Percentiles rank a stretch among this genome's conserved stretches.
Evolutionary conservation across 805 yeast genomes (phyloP).

Genomic region (Candida hispaniensis): DNA sequence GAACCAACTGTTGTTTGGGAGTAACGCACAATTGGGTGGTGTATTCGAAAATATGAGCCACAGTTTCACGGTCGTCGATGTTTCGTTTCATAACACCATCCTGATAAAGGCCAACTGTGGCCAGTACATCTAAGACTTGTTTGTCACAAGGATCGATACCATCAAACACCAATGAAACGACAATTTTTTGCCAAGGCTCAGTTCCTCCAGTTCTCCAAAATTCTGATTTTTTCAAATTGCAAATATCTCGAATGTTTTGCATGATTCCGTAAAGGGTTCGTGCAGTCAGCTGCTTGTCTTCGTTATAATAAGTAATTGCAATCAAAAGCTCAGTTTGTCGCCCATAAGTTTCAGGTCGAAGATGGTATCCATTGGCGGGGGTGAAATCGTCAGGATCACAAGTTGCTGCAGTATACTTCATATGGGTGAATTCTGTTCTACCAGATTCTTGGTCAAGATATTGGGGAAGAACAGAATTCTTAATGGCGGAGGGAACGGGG

Average conservation of each 20-base stretch:
- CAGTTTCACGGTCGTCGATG: constrained; percentile 49
- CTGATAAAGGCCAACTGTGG: constrained; percentile 56
- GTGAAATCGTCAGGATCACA: constrained; percentile 59
- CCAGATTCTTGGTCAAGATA: constrained; percentile 37
- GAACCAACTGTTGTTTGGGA: constrained; percentile 36
- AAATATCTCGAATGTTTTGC: constrained; percentile 51
- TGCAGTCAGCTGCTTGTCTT: constrained; percentile 51
- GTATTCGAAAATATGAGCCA: constrained; percentile 56
- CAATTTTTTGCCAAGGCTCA: constrained; percentile 54
- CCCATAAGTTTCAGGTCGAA: constrained; percentile 47
- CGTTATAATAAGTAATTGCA: constrained; percentile 57
- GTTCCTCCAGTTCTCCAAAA: constrained; percentile 41
- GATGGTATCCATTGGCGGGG: constrained; percentile 41
- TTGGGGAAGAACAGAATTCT: constrained; percentile 29
- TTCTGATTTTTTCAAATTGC: constrained; percentile 37
- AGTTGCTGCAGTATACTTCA: constrained; percentile 56
- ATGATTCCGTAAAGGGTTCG: constrained; percentile 54
- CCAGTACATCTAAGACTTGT: constrained; percentile 49
- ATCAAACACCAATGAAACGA: constrained; percentile 52
- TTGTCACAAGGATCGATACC: constrained; percentile 58
- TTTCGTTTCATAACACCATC: constrained; percentile 53
- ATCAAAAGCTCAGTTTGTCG: constrained; percentile 52
- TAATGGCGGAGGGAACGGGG: constrained; percentile 34
- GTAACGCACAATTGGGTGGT: constrained; percentile 42
- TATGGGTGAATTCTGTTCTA: constrained; percentile 43